These are phyloP conservation scores for Artemisia annua DNA, from an alignment of 129 eudicot genomes.

Conservation along the genomic window DNA sequence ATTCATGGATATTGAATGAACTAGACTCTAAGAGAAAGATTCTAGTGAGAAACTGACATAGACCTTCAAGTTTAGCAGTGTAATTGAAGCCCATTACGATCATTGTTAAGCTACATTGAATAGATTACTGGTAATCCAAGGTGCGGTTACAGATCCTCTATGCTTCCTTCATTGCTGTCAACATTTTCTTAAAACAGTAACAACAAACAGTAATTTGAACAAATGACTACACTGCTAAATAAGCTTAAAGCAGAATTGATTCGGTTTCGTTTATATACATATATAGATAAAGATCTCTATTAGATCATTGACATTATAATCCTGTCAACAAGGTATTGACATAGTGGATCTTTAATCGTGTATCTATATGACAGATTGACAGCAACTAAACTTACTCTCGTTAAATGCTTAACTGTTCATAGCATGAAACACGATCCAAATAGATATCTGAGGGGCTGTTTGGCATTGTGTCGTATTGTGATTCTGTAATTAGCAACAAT, in stretches of 20 bases:
- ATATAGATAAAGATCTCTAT: not conserved
- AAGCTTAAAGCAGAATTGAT: not conserved
- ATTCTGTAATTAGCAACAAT: too few relatives aligned
- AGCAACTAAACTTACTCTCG: not conserved
- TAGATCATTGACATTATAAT: too few relatives aligned
- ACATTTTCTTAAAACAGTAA: not conserved
- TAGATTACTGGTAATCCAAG: not conserved
- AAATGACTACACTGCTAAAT: not conserved
- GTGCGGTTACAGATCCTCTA: not conserved
- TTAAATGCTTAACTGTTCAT: not conserved
- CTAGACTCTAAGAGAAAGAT: constrained; percentile 7
- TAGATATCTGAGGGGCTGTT: too few relatives aligned
- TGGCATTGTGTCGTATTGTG: too few relatives aligned
- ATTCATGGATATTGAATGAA: constrained; percentile 2
- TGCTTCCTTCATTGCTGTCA: not conserved
- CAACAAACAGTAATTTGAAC: not conserved
- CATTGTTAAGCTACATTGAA: constrained; percentile 10
- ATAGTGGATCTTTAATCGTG: not conserved
- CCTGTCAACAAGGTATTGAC: not conserved
- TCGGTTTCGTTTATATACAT: not conserved
- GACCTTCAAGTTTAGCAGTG: not conserved
- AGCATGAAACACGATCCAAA: not conserved
- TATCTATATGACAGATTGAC: not conserved
- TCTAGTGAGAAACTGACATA: not conserved
- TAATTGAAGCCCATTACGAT: not conserved